These are phyloP conservation scores for Podospora pseudopauciseta DNA, from an alignment of 495 filamentous ascomycete species.

Conservation along the genomic window DNA sequence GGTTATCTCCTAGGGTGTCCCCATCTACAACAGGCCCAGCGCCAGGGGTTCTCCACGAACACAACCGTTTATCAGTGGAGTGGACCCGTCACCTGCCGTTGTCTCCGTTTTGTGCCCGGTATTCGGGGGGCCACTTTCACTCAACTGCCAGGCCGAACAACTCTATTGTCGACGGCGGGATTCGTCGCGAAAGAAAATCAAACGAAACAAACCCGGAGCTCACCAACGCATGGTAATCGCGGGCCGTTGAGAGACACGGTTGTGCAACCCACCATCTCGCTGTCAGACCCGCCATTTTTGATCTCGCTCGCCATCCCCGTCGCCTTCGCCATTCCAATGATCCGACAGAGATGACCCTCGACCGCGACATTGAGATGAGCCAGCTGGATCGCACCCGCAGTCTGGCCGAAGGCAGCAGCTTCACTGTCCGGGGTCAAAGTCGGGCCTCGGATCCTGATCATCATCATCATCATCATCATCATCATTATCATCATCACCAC, in stretches of 20 bases:
- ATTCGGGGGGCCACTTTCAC: not conserved
- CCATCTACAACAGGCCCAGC: not conserved
- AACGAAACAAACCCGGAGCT: not conserved
- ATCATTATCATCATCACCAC: not conserved
- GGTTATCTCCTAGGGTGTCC: not conserved
- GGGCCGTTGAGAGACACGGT: not conserved
- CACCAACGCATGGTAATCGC: not conserved
- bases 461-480: not conserved
- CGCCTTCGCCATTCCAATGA: conserved; percentile 5
- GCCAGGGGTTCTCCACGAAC: not conserved
- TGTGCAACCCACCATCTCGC: not conserved
- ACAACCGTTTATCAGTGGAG: not conserved
- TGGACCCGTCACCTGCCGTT: not conserved
- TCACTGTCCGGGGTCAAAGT: conserved; percentile 13
- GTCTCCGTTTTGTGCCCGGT: not conserved
- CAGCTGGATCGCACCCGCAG: conserved; percentile 18
- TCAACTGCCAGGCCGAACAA: not conserved
- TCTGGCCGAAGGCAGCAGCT: conserved; percentile 23
- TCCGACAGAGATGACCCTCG: conserved; percentile 15
- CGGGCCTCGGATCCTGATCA: not conserved
- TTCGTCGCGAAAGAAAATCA: not conserved
- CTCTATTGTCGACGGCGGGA: not conserved
- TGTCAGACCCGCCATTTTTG: not conserved
- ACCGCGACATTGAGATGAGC: conserved; percentile 31
- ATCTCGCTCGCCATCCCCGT: not conserved